Conservation (phyloP, 768 basidiomycete species). For the Leccinum pellstonianum region DNA sequence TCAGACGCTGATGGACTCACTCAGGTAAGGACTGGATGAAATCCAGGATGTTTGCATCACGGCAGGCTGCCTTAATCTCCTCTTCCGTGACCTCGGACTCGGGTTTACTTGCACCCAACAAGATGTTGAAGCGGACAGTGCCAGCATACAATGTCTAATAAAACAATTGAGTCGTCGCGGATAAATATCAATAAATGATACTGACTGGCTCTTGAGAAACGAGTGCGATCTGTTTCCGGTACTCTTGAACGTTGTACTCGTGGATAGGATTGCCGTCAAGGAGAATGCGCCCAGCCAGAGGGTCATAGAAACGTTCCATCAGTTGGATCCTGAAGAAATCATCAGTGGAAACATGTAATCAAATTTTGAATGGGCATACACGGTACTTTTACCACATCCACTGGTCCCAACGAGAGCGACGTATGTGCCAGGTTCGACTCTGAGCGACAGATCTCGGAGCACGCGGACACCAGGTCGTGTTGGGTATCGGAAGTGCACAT, state of each 20-base stretch:
- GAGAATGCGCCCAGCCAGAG: conserved; percentile 66
- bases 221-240: conserved; percentile 83
- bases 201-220: conserved; percentile 82
- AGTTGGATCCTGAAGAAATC: conserved; percentile 61
- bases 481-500: conserved; percentile 88
- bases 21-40: conserved; percentile 84
- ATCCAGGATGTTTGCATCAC: conserved; percentile 86
- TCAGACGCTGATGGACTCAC: conserved; percentile 41
- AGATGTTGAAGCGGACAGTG: conserved; percentile 85
- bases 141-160: conserved; percentile 78
- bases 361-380: conserved; percentile 43
- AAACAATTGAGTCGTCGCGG: not conserved
- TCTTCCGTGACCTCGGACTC: conserved; percentile 76
- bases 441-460: conserved; percentile 70
- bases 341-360: not conserved
- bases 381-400: conserved; percentile 83
- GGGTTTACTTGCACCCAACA: conserved; percentile 81
- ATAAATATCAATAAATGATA: conserved; percentile 10
- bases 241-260: conserved; percentile 79
- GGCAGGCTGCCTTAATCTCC: conserved; percentile 83
- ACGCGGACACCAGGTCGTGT: conserved; percentile 83
- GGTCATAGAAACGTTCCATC: conserved; percentile 84
- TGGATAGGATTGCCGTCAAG: conserved; percentile 75
- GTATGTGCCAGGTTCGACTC: conserved; percentile 74
- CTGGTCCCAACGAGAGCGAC: conserved; percentile 81